These are phyloP conservation scores for Fusarium redolens DNA, from an alignment of 2,329 filamentous ascomycete species.

Conservation along the genomic window DNA sequence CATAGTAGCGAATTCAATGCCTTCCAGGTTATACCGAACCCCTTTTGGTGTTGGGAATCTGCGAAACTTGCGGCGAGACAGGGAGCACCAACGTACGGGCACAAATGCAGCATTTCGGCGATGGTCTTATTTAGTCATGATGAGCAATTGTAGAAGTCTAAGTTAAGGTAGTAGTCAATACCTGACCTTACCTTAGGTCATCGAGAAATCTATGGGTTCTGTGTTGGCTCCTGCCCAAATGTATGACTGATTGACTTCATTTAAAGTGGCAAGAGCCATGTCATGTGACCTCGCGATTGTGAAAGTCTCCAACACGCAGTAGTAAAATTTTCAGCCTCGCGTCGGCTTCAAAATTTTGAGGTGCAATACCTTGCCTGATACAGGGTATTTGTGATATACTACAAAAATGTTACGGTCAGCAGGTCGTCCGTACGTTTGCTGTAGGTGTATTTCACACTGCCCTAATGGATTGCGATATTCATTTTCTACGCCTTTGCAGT, in stretches of 20 bases:
- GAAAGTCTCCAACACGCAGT: conserved; percentile 25
- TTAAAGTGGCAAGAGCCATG: conserved; percentile 22
- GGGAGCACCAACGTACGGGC: background rate
- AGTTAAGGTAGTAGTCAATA: background rate
- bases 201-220: background rate
- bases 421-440: conserved; percentile 48
- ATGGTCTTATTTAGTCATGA: background rate
- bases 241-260: conserved; percentile 9
- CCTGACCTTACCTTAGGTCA: background rate
- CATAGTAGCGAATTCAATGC: background rate
- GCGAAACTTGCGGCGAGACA: background rate
- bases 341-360: background rate
- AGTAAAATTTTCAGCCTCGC: conserved; percentile 43
- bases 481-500: background rate
- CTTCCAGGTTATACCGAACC: background rate
- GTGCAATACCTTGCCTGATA: conserved; percentile 3
- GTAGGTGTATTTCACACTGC: conserved; percentile 47
- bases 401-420: conserved; percentile 48
- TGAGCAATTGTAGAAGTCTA: background rate
- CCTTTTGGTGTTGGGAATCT: conserved; percentile 2
- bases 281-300: conserved; percentile 44
- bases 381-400: background rate
- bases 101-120: background rate
- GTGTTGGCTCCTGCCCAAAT: background rate
- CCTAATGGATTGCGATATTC: conserved; percentile 17